Conservation (phyloP, 1,284 basidiomycete genomes). For the Agaricales sp. region DNA sequence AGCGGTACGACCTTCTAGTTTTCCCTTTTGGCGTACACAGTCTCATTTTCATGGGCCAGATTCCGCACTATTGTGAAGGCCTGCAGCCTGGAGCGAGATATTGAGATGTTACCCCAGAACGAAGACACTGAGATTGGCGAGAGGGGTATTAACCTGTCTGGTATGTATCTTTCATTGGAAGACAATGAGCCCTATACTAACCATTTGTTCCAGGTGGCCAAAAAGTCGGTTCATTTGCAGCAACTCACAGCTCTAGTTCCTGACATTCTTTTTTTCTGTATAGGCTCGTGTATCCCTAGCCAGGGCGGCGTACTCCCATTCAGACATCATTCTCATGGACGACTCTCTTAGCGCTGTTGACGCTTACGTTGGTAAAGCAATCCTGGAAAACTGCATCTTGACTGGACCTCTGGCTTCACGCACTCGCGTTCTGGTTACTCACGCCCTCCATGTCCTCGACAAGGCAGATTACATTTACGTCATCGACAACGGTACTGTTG, state of each 20-base stretch:
- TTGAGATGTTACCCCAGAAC: slow-evolving; percentile 54
- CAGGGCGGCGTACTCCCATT: slow-evolving; percentile 68
- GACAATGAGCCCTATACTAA: slow-evolving; percentile 5
- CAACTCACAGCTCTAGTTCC: slow-evolving; percentile 12
- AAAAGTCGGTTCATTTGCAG: slow-evolving; percentile 24
- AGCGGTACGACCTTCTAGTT: slow-evolving; percentile 16
- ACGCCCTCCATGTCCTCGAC: slow-evolving; percentile 65
- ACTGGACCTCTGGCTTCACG: slow-evolving; percentile 44
- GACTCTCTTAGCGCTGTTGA: slow-evolving; percentile 70
- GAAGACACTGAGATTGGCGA: slow-evolving; percentile 80
- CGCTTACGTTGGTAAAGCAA: slow-evolving; percentile 52
- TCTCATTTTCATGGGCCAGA: slow-evolving; percentile 16
- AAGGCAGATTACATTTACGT: slow-evolving; percentile 62
- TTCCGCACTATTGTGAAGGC: slow-evolving; percentile 46
- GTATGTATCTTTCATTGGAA: slow-evolving; percentile 17
- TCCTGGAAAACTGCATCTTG: slow-evolving; percentile 52
- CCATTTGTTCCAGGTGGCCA: slow-evolving; percentile 33
- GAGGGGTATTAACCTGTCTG: slow-evolving; percentile 64
- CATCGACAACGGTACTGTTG: slow-evolving; percentile 60
- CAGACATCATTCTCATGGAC: slow-evolving; percentile 64
- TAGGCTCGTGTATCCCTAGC: slow-evolving; percentile 76
- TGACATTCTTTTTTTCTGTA: background rate
- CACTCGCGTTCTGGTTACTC: slow-evolving; percentile 72
- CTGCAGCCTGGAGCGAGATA: slow-evolving; percentile 55
- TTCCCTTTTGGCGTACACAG: slow-evolving; percentile 10